A percentile compares a stretch with the other conserved stretches of the same genome.
These are phyloP conservation scores for Malassezia nana DNA, from an alignment of 1,284 basidiomycete species.

Conservation along the genomic window DNA sequence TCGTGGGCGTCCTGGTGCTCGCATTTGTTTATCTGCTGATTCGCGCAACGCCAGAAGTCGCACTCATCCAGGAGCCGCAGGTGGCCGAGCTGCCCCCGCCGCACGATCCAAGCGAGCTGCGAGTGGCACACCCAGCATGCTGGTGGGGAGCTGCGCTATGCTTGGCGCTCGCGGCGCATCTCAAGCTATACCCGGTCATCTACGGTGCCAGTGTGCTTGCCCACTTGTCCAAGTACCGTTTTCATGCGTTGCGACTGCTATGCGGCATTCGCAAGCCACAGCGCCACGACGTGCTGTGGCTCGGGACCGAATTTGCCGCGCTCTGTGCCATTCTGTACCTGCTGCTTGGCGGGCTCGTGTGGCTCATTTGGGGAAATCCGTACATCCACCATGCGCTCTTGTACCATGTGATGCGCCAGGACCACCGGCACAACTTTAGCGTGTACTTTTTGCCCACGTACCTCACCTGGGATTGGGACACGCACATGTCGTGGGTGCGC, in stretches of 20 bases:
- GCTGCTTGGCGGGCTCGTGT: slow-evolving; percentile 55
- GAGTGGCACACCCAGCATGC: slow-evolving; percentile 1
- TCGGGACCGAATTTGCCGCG: slow-evolving; percentile 60
- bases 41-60: slow-evolving; percentile 28
- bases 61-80: slow-evolving; percentile 18
- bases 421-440: slow-evolving; percentile 96
- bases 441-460: slow-evolving; percentile 94
- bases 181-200: slow-evolving; percentile 66
- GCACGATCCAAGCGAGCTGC: slow-evolving; percentile 8
- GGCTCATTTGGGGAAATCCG: slow-evolving; percentile 62
- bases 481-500: neutral
- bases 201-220: slow-evolving; percentile 71
- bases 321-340: slow-evolving; percentile 64
- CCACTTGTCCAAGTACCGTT: slow-evolving; percentile 51
- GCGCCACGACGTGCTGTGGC: slow-evolving; percentile 21
- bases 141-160: slow-evolving; percentile 24
- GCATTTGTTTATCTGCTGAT: slow-evolving; percentile 54
- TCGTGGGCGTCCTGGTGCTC: slow-evolving; percentile 72
- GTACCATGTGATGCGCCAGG: slow-evolving; percentile 79
- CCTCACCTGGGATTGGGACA: slow-evolving; percentile 50
- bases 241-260: slow-evolving; percentile 8
- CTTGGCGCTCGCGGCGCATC: slow-evolving; percentile 35
- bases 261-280: slow-evolving; percentile 9
- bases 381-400: slow-evolving; percentile 86
- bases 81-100: slow-evolving; percentile 1